Evolutionary conservation across 805 yeast genomes (phyloP), one percentile per base, ranked within the genome.

Genomic region (Yarrowia sp.): DNA sequence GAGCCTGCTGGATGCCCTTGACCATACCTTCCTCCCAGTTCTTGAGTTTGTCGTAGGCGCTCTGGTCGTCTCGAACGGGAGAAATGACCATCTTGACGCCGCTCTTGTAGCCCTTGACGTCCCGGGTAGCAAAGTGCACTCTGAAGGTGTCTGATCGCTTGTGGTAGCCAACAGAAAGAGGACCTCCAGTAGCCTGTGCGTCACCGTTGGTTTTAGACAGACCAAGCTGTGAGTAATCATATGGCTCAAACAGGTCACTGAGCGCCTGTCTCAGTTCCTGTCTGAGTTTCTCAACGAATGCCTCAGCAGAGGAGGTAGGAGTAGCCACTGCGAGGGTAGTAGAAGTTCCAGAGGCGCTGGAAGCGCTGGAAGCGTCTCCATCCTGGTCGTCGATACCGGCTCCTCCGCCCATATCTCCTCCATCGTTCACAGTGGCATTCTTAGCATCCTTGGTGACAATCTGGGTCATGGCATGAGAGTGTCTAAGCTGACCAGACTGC

Each of bases 351-450:
- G 58, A 34, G 2, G 40, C 24, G 30, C 24, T 49, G 19, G 53
- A 49, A 24, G 30, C 3, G 30, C 30, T 7, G 13, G 56, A 50
- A n/a, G 36, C 15, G 19, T 15, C 14, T 10, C 19, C 24, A 12
- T 50, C 40, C 40, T 50, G 40, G 9, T 39, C 46, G n/a, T 55
- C 61, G 12, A 55, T 40, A 15, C 61, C 61, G 3, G 13, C 46
- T 40, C 61, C 61, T 14, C 61, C 61, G 9, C 61, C 61, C 61
- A 55, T 55, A n/a, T 55, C 61, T 2, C 61, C 61, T 20, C 44
- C 46, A 20, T 39, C 44, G 24, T 55, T 55, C 4, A 55, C 20
- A 24, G 61, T 55, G 6, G 61, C 61, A n/a, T 55, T 55, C 15
- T 39, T 39, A 5, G 2, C 44, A 13, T 40, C 61, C 44, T 55